Conservation (phyloP, 805 yeast genomes). For the Metschnikowia orientalis region DNA sequence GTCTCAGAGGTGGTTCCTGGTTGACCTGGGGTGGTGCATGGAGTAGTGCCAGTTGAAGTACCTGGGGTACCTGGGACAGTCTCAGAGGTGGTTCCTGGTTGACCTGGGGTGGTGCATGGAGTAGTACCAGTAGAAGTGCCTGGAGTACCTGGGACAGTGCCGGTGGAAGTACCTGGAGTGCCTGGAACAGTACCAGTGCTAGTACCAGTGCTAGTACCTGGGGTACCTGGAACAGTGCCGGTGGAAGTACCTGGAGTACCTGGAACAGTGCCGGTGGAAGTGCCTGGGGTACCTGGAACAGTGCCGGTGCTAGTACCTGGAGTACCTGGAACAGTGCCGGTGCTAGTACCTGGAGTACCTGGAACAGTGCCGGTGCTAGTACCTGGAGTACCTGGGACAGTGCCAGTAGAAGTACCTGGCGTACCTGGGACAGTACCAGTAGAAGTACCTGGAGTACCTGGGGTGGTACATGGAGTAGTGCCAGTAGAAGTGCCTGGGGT, state of each 20-base stretch:
- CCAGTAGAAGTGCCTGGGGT: not conserved
- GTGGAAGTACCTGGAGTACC: not conserved
- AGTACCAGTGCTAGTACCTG: not conserved
- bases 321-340: too few species aligned
- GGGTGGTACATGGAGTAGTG: conserved; percentile 1
- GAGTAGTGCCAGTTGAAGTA: conserved; percentile 1
- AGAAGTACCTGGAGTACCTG: not conserved
- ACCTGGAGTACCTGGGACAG: not conserved
- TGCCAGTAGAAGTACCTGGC: not conserved
- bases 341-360: not conserved
- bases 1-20: not conserved
- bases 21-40: not conserved
- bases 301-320: not conserved
- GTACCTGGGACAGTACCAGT: not conserved
- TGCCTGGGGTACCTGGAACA: conserved; percentile 1
- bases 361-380: not conserved
- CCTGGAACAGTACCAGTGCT: conserved; percentile 2
- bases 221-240: not conserved
- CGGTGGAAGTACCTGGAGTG: not conserved
- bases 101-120: not conserved
- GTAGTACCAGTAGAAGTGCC: not conserved
- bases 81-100: not conserved
- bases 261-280: conserved; percentile 9
- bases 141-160: not conserved
- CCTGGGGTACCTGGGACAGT: conserved; percentile 1